Evolutionary conservation across 805 yeast species (phyloP), one percentile per base, ranked within the genome.

Genomic region (Sungouiozyma ichnusensis): DNA sequence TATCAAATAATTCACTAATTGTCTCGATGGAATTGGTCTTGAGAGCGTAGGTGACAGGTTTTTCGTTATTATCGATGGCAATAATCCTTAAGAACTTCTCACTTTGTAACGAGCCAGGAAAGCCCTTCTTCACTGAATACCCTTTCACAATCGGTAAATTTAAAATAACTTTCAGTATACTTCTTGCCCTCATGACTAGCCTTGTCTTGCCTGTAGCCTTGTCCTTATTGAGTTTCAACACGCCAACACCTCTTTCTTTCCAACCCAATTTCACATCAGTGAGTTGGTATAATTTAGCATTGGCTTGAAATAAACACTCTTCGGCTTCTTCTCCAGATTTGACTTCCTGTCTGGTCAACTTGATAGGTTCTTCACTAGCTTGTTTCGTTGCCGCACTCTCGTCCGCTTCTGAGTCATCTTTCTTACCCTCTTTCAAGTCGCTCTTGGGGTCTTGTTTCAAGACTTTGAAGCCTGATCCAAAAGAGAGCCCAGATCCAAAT

Each of bases 231-330:
- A 92, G 72, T 57, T 85, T 95, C n/a, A 92, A 64, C 3, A 76
- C 72, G 2, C 98, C 98, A 35, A 83, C 71, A 18, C 98, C 98
- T 55, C 92, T 76, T 63, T 92, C 98, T 59, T 85, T 92, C 98
- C 98, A 92, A 2, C 96, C 96, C 15, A 72, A 77, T 7, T 73
- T 59, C 3, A 82, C 68, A 32, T 77, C 73, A 0, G 79, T 66
- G 24, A 88, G 66, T 53, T 84, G 83, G 57, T 88, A 92, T 20
- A 92, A 65, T 55, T 88, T 85, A 3, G 94, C 85, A 38, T 81
- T 78, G 33, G 82, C 73, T 36, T 76, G 75, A 58, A 75, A 85
- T 6, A 80, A 56, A 0, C 83, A 74, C 29, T 68, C 68, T 58
- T 92, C 98, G 43, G 76, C 70, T 60, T 92, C 98, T 61, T 92